Conservation (phyloP, 768 basidiomycete genomes). For the Cystofilobasidium ferigula region DNA sequence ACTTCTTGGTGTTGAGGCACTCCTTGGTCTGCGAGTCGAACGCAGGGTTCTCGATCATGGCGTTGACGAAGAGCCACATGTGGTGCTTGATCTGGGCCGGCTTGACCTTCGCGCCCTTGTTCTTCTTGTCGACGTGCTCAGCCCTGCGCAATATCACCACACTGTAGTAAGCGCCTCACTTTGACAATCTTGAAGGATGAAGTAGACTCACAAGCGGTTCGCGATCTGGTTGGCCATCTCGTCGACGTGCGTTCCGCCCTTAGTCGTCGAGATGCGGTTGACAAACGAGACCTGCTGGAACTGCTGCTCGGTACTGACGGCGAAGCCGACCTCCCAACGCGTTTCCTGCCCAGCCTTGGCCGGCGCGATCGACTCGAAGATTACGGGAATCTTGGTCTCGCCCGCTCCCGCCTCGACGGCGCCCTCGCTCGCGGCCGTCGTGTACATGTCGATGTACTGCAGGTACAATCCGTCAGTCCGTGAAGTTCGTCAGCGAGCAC, state of each 20-base stretch:
- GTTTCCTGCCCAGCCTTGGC: slow-evolving; percentile 4
- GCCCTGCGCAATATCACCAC: slow-evolving; percentile 43
- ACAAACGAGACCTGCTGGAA: slow-evolving; percentile 95
- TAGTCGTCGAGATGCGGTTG: slow-evolving; percentile 91
- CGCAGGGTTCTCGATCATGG: slow-evolving; percentile 89
- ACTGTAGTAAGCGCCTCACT: too few relatives aligned
- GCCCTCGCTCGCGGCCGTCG: slow-evolving; percentile 58
- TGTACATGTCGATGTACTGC: slow-evolving; percentile 92
- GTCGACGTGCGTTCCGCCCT: slow-evolving; percentile 88
- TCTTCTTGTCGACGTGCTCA: slow-evolving; percentile 81
- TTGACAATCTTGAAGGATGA: not conserved
- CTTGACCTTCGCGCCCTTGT: slow-evolving; percentile 91
- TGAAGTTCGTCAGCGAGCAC: not conserved
- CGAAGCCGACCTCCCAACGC: slow-evolving; percentile 93
- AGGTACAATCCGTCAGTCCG: slow-evolving; percentile 28
- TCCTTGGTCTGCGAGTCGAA: slow-evolving; percentile 99
- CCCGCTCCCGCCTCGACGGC: slow-evolving; percentile 54
- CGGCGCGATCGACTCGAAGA: slow-evolving; percentile 65
- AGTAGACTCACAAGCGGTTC: slow-evolving; percentile 49
- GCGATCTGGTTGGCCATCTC: slow-evolving; percentile 78
- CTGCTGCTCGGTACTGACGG: slow-evolving; percentile 70
- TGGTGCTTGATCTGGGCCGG: slow-evolving; percentile 89
- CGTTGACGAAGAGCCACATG: slow-evolving; percentile 96
- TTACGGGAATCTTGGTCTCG: slow-evolving; percentile 59
- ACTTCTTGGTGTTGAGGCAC: slow-evolving; percentile 69